Percentiles rank a stretch among this genome's conserved stretches.
These are phyloP conservation scores for Xylariomycetidae sp. DNA, from an alignment of 2,329 filamentous ascomycete species.

Conservation along the genomic window DNA sequence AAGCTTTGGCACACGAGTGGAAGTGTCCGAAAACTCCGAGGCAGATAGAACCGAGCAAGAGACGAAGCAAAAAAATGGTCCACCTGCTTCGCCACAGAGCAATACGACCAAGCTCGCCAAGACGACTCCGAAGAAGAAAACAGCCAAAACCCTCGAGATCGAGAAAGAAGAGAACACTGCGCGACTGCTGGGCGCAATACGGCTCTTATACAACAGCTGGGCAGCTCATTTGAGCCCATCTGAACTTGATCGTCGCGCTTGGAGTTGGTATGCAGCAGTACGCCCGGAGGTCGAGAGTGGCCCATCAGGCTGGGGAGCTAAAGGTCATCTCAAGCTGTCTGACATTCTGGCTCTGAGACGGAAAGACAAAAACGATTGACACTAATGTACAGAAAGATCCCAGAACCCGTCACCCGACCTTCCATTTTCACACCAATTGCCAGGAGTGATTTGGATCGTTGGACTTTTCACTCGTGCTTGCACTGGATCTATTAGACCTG, in stretches of 20 bases:
- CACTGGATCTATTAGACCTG: too few species aligned
- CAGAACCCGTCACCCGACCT: too few species aligned
- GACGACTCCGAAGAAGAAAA: slow-evolving; percentile 43
- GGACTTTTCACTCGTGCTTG: too few species aligned
- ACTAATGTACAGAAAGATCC: too few species aligned
- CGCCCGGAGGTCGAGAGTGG: slow-evolving; percentile 71
- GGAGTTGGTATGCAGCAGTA: slow-evolving; percentile 74
- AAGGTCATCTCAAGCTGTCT: slow-evolving; percentile 60
- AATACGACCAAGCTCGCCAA: slow-evolving; percentile 12
- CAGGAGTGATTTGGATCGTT: too few species aligned
- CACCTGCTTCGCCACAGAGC: slow-evolving; percentile 8
- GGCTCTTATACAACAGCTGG: slow-evolving; percentile 72
- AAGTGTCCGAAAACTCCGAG: slow-evolving; percentile 7
- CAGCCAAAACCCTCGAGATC: slow-evolving; percentile 42
- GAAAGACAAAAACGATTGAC: slow-evolving; percentile 20
- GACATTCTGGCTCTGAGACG: slow-evolving; percentile 59
- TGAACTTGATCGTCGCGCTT: slow-evolving; percentile 71
- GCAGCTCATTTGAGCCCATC: slow-evolving; percentile 50
- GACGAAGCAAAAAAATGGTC: slow-evolving; percentile 2
- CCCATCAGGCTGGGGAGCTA: slow-evolving; percentile 75
- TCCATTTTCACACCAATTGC: too few species aligned
- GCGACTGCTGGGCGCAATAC: slow-evolving; percentile 62
- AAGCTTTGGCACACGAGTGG: slow-evolving; percentile 48
- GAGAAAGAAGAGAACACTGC: slow-evolving; percentile 67
- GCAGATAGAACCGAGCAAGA: slow-evolving; percentile 2